Base-by-base conservation (phyloP, 176 grass and related monocot genomes). In the Pharus latifolius region DNA sequence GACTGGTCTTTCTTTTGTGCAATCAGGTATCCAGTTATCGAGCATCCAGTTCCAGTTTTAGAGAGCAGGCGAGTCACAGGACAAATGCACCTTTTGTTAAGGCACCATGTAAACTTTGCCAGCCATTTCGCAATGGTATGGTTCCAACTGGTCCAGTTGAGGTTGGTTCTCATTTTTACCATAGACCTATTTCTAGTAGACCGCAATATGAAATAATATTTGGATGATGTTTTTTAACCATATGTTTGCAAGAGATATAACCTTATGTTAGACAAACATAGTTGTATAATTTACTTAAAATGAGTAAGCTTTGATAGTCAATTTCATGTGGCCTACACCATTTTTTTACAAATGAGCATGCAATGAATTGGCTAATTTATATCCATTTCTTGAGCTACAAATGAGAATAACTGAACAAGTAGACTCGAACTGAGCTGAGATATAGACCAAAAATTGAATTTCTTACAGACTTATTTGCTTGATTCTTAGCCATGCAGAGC, bases 31-130 rank as follows among this genome's bases (percentile, higher is more conserved):
- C 84, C 6, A 97, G 94, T 75, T 92, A 90, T 78, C 86, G 89
- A 74, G 81, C 80, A 90, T 97, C 86, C 63, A 85, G 83, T 41
- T 87, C 86, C 72, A 92, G 94, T 87, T 92, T 97, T 63, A 82
- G 86, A 72, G 89, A 97, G 66, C 94, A 97, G 85, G 83, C 88
- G 73, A 97, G 89, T 40, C 83, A 72, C 40, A 78, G 72, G 79
- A 77, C 35, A 31, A 82, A 80, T 17, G 56, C 85, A 54, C 81
- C 86, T 48, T 92, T 56, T 49, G 63, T 97, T 26, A 83, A 90
- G 60, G 78, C 83, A 20, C 70, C 81, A 34, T 78, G 85, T 65
- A 92, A 87, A 22, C 83, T 97, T 88, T 97, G 94, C 72, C 83
- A 85, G 66, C 48, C 83, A 76, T 97, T 97, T 84, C 73, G 9